These are phyloP conservation scores for Atractiella rhizophila DNA, from an alignment of 768 basidiomycete genomes.

Conservation along the genomic window DNA sequence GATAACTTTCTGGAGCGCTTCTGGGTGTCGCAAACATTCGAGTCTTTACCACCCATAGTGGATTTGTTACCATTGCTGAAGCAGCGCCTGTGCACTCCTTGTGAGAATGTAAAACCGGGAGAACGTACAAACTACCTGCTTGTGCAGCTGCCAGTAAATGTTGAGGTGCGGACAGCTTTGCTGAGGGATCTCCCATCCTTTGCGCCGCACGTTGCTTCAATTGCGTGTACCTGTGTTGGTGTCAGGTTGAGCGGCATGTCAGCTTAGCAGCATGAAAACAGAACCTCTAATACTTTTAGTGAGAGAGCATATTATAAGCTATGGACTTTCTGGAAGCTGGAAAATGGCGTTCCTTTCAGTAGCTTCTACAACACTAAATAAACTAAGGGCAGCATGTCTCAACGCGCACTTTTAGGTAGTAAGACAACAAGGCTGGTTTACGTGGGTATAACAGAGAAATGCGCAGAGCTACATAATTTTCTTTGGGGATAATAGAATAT, in stretches of 20 bases:
- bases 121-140: constrained; percentile 49
- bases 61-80: constrained; percentile 85
- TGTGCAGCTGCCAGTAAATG: constrained; percentile 76
- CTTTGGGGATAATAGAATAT: not conserved
- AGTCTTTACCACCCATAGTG: constrained; percentile 91
- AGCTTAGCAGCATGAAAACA: not conserved
- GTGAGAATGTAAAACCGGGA: too few species aligned
- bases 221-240: constrained; percentile 67
- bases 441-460: not conserved
- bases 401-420: too few species aligned
- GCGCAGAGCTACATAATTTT: not conserved
- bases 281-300: too few species aligned
- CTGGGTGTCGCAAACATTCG: constrained; percentile 70
- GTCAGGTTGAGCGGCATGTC: not conserved
- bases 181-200: constrained; percentile 38
- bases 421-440: not conserved
- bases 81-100: constrained; percentile 39
- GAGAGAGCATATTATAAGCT: too few species aligned
- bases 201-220: constrained; percentile 63
- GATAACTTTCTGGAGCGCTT: constrained; percentile 46
- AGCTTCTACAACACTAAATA: too few species aligned
- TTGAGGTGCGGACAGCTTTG: constrained; percentile 43
- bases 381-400: too few species aligned
- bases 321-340: too few species aligned
- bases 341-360: too few species aligned